Percentiles rank a stretch among this genome's conserved stretches.
Conservation (phyloP, 495 filamentous ascomycete species). For the Tuber borchii region DNA sequence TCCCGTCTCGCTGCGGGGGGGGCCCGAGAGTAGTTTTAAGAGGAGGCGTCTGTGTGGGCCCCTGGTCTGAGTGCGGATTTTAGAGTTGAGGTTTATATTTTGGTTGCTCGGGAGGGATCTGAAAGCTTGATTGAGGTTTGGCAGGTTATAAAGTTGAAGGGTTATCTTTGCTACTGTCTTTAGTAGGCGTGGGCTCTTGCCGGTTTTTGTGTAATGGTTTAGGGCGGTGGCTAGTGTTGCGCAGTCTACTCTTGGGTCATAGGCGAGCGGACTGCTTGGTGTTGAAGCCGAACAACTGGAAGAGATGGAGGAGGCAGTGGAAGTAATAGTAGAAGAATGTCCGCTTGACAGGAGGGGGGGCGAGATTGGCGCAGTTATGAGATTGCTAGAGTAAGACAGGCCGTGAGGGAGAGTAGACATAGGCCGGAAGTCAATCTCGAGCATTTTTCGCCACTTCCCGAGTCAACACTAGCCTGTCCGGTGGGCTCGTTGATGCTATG, state of each 20-base stretch:
- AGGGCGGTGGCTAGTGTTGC: constrained; percentile 23
- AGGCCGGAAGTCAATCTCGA: constrained; percentile 25
- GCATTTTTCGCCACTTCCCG: constrained; percentile 29
- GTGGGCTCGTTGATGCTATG: constrained; percentile 4
- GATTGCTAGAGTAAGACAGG: constrained; percentile 6
- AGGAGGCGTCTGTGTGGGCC: constrained; percentile 27
- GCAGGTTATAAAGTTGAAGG: constrained; percentile 22
- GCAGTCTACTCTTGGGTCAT: constrained; percentile 32
- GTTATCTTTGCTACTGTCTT: constrained; percentile 11
- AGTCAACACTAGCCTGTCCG: constrained; percentile 16
- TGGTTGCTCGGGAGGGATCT: constrained; percentile 15
- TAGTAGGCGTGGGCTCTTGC: constrained; percentile 24
- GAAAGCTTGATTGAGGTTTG: constrained; percentile 21
- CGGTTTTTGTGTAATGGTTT: constrained; percentile 3
- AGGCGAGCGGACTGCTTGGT: constrained; percentile 11
- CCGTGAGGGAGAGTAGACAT: constrained; percentile 5
- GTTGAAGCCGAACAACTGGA: constrained; percentile 13
- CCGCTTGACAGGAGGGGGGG: constrained; percentile 9
- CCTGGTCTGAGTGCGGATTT: constrained; percentile 26
- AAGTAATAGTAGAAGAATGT: constrained; percentile 6
- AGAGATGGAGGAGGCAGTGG: constrained; percentile 4
- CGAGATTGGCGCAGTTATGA: constrained; percentile 8
- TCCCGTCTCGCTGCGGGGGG: constrained; percentile 23
- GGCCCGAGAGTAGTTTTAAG: constrained; percentile 27
- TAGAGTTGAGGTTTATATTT: constrained; percentile 13